Evolutionary conservation across 2,329 filamentous ascomycete genomes (phyloP), one percentile per base, ranked within the genome.

Genomic region (Calonectria pteridis): DNA sequence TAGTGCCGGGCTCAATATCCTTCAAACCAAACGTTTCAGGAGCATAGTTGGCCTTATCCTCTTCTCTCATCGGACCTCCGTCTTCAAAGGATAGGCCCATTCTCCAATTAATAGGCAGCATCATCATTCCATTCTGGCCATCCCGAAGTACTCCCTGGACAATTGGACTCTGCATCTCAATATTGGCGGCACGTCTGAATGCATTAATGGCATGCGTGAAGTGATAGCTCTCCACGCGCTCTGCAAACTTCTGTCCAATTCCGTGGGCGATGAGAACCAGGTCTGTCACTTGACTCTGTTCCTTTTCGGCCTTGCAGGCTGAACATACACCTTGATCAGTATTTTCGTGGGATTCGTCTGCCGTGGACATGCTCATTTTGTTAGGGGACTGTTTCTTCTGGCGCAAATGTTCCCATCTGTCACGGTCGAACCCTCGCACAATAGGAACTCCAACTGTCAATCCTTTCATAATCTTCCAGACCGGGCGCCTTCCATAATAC

Each of bases 201-300:
- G 93, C 91, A 81, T 98, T 98, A 82, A 98, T 96, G 6, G 95
- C 94, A 83, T 98, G 96, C 0, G 97, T 99, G 80, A 99, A 99
- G 83, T 98, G 95, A 80, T 96, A 99, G 79, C 95, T 98, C 84
- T 98, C 96, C 74, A 98, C 95, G 16, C 96, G 90, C 82, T 99
- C 95, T 0, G 96, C 97, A 64, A 98, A 89, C 83, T 99, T 98
- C 83, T 99, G 97, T 0, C 97, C 97, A 76, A 99, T 98, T 2
- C 97, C 97, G 81, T 99, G 97, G 53, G 97, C 94, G 13, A 98
- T 95, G 6, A 99, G 88, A 2, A 98, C 91, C 10, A 99, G 87
- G 81, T 99, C 97, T 0, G 94, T 96, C 6, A 98, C 94, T 74
- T 92, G 91, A 2, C 92, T 92, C 33, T 88, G 88, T 51, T 91